Percentiles rank a stretch among this genome's conserved stretches.
Conservation (phyloP, 2,329 filamentous ascomycete species). For the Colletotrichum nymphaeae region DNA sequence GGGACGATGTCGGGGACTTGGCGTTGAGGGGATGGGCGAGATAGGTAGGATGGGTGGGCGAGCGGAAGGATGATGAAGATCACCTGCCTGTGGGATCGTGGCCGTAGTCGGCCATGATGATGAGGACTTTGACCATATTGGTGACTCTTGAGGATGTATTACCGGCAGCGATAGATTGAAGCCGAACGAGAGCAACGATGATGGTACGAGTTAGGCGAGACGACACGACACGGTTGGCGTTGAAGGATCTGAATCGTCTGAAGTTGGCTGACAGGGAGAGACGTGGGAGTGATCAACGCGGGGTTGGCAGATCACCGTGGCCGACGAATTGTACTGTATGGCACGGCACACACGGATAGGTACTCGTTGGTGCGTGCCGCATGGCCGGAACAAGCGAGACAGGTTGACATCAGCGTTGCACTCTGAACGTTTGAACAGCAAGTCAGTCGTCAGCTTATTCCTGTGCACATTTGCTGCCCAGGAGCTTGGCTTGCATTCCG, state of each 20-base stretch:
- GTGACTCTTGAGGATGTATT: background rate
- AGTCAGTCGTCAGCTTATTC: background rate
- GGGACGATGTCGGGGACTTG: background rate
- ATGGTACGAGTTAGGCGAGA: background rate
- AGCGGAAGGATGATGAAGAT: background rate
- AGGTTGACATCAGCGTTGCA: conserved; percentile 4
- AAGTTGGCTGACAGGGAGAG: background rate
- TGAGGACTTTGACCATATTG: conserved; percentile 51
- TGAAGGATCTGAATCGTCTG: background rate
- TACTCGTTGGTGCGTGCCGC: conserved; percentile 45
- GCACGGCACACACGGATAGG: conserved; percentile 37
- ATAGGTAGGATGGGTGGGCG: background rate
- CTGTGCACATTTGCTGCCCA: background rate
- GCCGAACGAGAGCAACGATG: background rate
- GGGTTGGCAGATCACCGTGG: conserved; percentile 11
- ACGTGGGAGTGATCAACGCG: conserved; percentile 6
- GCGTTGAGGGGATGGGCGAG: background rate
- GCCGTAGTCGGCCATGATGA: conserved; percentile 66
- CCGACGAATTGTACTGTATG: background rate
- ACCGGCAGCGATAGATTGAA: background rate
- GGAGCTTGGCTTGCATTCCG: background rate
- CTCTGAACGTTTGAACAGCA: background rate
- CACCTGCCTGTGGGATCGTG: conserved; percentile 63
- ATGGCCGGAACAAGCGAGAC: conserved; percentile 39
- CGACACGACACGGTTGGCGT: background rate